Percentiles rank a stretch among this genome's conserved stretches.
Conservation (phyloP, 2,329 filamentous ascomycete genomes). For the Xylariaceae sp. region DNA sequence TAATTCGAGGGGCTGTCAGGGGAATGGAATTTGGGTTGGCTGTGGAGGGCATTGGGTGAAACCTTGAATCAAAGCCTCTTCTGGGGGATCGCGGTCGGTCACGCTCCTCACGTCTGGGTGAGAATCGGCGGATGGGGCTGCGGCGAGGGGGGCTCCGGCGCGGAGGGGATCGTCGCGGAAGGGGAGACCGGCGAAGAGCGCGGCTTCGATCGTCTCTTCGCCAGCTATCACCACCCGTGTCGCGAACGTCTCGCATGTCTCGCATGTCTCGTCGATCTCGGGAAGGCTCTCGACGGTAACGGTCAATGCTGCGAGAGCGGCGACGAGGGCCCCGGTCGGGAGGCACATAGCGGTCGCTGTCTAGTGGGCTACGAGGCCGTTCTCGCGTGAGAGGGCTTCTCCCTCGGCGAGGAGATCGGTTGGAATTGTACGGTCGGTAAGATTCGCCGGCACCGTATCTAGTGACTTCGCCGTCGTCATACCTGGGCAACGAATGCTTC, state of each 20-base stretch:
- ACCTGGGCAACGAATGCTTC: conserved; percentile 35
- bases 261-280: conserved; percentile 28
- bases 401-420: conserved; percentile 41
- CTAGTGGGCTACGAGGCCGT: conserved; percentile 36
- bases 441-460: conserved; percentile 58
- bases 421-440: conserved; percentile 53
- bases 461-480: conserved; percentile 57
- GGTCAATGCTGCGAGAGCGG: conserved; percentile 39
- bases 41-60: conserved; percentile 28
- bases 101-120: conserved; percentile 36
- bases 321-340: conserved; percentile 37
- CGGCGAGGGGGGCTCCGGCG: conserved; percentile 33
- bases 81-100: conserved; percentile 38
- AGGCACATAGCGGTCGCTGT: conserved; percentile 41
- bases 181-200: conserved; percentile 35
- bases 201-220: conserved; percentile 38
- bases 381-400: conserved; percentile 30
- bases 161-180: conserved; percentile 33
- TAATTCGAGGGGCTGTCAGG: conserved; percentile 31
- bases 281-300: conserved; percentile 37
- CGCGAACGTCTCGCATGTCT: conserved; percentile 17
- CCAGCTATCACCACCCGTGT: conserved; percentile 33
- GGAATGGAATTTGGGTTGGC: conserved; percentile 27
- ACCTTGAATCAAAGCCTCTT: conserved; percentile 37
- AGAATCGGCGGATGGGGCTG: conserved; percentile 35